These are phyloP conservation scores for Diaporthe ilicicola DNA, from an alignment of 2,329 filamentous ascomycete species.

Conservation along the genomic window DNA sequence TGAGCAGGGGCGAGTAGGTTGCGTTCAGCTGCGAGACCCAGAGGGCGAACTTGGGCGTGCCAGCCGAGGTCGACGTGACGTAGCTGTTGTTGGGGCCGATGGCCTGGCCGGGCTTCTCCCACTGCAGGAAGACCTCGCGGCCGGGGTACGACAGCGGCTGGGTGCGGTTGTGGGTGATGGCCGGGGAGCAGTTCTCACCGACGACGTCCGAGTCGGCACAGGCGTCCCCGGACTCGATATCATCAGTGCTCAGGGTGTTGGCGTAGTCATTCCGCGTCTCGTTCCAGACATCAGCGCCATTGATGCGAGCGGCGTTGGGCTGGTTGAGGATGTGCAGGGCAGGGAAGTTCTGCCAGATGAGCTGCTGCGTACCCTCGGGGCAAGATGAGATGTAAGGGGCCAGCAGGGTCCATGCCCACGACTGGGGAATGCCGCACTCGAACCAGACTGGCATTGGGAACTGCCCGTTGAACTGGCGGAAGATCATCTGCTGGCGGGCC, in stretches of 20 bases:
- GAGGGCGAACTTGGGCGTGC: slow-evolving; percentile 70
- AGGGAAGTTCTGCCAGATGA: slow-evolving; percentile 88
- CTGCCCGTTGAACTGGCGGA: slow-evolving; percentile 82
- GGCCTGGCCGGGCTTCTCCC: slow-evolving; percentile 73
- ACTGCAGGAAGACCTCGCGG: slow-evolving; percentile 73
- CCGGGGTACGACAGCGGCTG: slow-evolving; percentile 79
- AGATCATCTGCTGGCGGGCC: slow-evolving; percentile 84
- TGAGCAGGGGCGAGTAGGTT: slow-evolving; percentile 71
- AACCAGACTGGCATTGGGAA: slow-evolving; percentile 89
- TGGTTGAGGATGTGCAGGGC: slow-evolving; percentile 77
- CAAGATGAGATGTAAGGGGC: slow-evolving; percentile 84
- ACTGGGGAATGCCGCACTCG: slow-evolving; percentile 80
- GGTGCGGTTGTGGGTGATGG: slow-evolving; percentile 73
- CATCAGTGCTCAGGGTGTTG: slow-evolving; percentile 61
- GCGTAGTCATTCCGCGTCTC: slow-evolving; percentile 70
- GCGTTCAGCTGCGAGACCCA: slow-evolving; percentile 83
- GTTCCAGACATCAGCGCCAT: slow-evolving; percentile 67
- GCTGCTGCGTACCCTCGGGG: slow-evolving; percentile 74
- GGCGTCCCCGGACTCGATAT: slow-evolving; percentile 52
- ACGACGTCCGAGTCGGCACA: slow-evolving; percentile 66
- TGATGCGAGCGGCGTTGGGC: slow-evolving; percentile 75
- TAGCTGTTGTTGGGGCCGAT: slow-evolving; percentile 88
- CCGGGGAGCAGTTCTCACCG: slow-evolving; percentile 67
- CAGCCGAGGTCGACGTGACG: slow-evolving; percentile 69
- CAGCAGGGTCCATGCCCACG: slow-evolving; percentile 83